phyloP scores from a whole-genome alignment of 2,329 filamentous ascomycete genomes.

The Aspergillus chevalieri region DNA sequence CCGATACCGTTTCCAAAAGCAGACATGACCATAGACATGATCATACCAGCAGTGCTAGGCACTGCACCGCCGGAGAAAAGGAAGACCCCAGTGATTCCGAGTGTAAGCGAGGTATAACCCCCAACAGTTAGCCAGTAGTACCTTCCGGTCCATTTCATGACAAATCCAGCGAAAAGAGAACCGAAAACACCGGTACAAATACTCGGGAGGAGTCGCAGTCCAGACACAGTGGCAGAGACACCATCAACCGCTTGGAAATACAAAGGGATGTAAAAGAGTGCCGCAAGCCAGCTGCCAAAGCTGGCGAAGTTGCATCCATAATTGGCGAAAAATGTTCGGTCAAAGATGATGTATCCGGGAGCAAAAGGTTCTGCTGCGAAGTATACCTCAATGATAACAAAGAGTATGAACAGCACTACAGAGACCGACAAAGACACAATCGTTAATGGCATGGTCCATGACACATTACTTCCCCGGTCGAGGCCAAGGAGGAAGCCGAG shows the following conservation, averaged over 20 bases:
- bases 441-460: conserved; percentile 58
- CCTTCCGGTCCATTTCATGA: conserved; percentile 64
- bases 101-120: conserved; percentile 49
- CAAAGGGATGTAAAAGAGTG: conserved; percentile 68
- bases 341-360: conserved; percentile 66
- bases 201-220: conserved; percentile 60
- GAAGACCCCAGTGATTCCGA: conserved; percentile 52
- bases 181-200: conserved; percentile 59
- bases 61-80: conserved; percentile 51
- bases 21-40: conserved; percentile 51
- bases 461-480: conserved; percentile 66
- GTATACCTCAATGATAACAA: conserved; percentile 62
- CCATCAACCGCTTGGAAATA: conserved; percentile 70
- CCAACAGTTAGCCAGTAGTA: conserved; percentile 64
- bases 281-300: conserved; percentile 54
- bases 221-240: conserved; percentile 57
- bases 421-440: conserved; percentile 53
- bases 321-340: conserved; percentile 59
- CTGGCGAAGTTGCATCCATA: conserved; percentile 69
- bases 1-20: conserved; percentile 54
- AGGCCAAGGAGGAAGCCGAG: conserved; percentile 62
- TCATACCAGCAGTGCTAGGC: conserved; percentile 48
- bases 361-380: conserved; percentile 67
- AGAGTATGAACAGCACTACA: conserved; percentile 56
- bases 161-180: conserved; percentile 57